phyloP scores from a whole-genome alignment of 2,329 filamentous ascomycete species.

The Podosphaera leucotricha region DNA sequence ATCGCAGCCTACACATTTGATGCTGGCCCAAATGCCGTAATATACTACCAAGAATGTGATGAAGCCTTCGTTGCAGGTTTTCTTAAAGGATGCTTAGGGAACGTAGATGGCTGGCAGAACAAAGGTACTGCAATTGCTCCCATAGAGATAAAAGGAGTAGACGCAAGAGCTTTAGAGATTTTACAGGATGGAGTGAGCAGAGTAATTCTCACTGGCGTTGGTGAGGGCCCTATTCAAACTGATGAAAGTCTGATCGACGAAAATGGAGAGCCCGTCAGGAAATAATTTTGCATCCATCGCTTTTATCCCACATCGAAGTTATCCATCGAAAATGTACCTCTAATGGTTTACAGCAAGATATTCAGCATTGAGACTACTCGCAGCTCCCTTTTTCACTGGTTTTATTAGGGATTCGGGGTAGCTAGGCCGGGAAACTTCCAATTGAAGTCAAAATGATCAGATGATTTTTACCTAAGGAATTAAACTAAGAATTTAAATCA shows the following conservation, averaged over 20 bases:
- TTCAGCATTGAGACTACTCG: too few species aligned
- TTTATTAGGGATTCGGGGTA: too few species aligned
- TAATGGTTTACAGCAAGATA: too few species aligned
- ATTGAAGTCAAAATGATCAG: too few species aligned
- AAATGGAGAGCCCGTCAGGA: constrained; percentile 24
- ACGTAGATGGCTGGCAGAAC: constrained; percentile 49
- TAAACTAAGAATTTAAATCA: too few species aligned
- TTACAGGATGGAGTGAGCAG: constrained; percentile 63
- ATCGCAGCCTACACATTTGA: constrained; percentile 95
- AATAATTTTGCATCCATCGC: constrained; percentile 2
- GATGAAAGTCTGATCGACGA: constrained; percentile 53
- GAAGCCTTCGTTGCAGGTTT: constrained; percentile 49
- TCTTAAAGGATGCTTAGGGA: constrained; percentile 43
- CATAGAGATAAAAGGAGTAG: constrained; percentile 28
- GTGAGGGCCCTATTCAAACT: constrained; percentile 65
- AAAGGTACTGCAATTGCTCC: constrained; percentile 22
- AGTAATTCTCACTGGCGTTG: constrained; percentile 78
- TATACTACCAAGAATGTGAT: constrained; percentile 79
- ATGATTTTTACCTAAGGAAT: too few species aligned
- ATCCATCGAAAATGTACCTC: too few species aligned
- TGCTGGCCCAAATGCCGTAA: constrained; percentile 85
- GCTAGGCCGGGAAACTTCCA: too few species aligned
- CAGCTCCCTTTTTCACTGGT: too few species aligned
- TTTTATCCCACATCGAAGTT: too few species aligned
- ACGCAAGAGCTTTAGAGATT: constrained; percentile 37